These are phyloP conservation scores for Murraya koenigii DNA, from an alignment of 345 rosid genomes.

Conservation along the genomic window DNA sequence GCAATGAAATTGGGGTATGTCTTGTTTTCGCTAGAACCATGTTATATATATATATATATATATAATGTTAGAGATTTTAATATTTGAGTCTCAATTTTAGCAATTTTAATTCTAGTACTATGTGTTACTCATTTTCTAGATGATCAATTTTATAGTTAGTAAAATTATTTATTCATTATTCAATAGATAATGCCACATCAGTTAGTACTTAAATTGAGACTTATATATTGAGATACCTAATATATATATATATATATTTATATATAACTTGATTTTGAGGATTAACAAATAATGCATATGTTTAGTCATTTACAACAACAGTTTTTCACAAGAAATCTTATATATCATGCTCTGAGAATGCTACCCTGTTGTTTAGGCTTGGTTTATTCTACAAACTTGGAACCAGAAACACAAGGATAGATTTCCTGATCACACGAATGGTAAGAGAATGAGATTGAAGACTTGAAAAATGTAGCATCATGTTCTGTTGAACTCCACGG, in stretches of 20 bases:
- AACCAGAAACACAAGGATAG: background rate
- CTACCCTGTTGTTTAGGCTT: background rate
- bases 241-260: background rate
- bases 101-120: too few species aligned
- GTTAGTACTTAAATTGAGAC: too few species aligned
- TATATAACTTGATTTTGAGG: background rate
- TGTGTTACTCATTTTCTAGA: too few species aligned
- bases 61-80: too few species aligned
- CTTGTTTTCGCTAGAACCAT: background rate
- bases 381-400: background rate
- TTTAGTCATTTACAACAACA: background rate
- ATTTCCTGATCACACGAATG: background rate
- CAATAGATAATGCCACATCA: too few species aligned
- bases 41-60: background rate
- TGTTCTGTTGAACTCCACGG: background rate
- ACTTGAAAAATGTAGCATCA: background rate
- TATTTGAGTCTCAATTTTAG: too few species aligned
- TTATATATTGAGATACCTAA: too few species aligned
- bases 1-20: conserved; percentile 3
- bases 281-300: background rate
- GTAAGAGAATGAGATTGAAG: background rate
- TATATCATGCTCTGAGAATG: background rate
- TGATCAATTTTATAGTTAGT: too few species aligned
- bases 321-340: background rate
- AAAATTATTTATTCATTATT: too few species aligned